Conservation (phyloP, 1,139 yeast species). For the Pneumocystis wakefieldiae region DNA sequence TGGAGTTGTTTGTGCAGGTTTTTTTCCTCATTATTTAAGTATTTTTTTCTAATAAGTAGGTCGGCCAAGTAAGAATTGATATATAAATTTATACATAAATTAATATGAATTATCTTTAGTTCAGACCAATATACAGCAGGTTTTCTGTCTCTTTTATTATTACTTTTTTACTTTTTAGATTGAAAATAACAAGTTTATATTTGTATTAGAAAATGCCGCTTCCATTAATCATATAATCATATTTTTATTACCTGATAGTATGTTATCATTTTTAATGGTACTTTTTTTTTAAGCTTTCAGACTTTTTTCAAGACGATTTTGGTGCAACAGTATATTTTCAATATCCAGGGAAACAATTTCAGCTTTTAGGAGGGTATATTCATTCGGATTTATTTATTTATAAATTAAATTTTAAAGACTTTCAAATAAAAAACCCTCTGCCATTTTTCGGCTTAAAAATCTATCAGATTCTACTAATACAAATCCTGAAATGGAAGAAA, state of each 20-base stretch:
- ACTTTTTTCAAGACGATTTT: slow-evolving; percentile 30
- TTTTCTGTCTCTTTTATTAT: neutral
- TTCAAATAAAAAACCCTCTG: slow-evolving; percentile 66
- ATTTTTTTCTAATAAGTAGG: slow-evolving; percentile 2
- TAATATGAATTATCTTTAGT: slow-evolving; percentile 14
- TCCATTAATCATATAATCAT: slow-evolving; percentile 58
- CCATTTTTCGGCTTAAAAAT: slow-evolving; percentile 54
- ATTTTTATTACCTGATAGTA: slow-evolving; percentile 56
- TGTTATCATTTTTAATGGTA: slow-evolving; percentile 18
- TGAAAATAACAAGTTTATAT: slow-evolving; percentile 48
- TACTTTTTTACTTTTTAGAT: slow-evolving; percentile 21
- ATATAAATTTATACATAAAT: neutral
- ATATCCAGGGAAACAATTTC: slow-evolving; percentile 61
- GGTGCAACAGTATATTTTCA: slow-evolving; percentile 85
- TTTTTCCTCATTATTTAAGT: slow-evolving; percentile 21
- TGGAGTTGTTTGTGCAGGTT: slow-evolving; percentile 34
- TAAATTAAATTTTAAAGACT: slow-evolving; percentile 21
- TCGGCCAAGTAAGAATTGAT: neutral
- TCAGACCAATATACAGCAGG: slow-evolving; percentile 32
- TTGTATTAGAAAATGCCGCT: slow-evolving; percentile 45
- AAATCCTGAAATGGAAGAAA: slow-evolving; percentile 22
- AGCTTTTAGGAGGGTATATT: slow-evolving; percentile 45
- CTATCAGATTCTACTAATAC: slow-evolving; percentile 14
- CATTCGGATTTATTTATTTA: slow-evolving; percentile 14
- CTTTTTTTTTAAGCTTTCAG: neutral